phyloP scores from a whole-genome alignment of 768 basidiomycete genomes.

The Polyporus arcularius region DNA sequence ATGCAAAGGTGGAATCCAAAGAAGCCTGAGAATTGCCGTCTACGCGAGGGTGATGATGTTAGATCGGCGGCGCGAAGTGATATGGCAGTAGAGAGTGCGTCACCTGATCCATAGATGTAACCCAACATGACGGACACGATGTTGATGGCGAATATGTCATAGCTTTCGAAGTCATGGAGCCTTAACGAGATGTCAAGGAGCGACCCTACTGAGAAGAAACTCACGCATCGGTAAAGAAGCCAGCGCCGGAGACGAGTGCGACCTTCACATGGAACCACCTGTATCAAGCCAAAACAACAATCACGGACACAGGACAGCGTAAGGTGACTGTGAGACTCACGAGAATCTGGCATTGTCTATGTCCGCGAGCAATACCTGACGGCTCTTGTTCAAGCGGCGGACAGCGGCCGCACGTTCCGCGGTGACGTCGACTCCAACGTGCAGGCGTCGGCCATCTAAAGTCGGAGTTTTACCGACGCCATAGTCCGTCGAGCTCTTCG shows the following conservation, averaged over 20 bases:
- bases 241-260: slow-evolving; percentile 36
- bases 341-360: slow-evolving; percentile 53
- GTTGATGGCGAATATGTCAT: slow-evolving; percentile 46
- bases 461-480: slow-evolving; percentile 1
- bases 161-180: slow-evolving; percentile 17
- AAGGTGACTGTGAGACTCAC: slow-evolving; percentile 24
- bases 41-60: neutral
- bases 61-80: neutral
- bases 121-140: slow-evolving; percentile 49
- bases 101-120: slow-evolving; percentile 38
- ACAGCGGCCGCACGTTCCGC: neutral
- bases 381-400: slow-evolving; percentile 33
- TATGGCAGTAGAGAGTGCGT: neutral
- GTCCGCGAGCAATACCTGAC: slow-evolving; percentile 49
- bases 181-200: neutral
- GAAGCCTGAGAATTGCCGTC: neutral
- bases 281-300: neutral
- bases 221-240: slow-evolving; percentile 35
- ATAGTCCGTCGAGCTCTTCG: neutral
- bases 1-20: neutral
- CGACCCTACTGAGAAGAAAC: neutral
- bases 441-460: slow-evolving; percentile 3
- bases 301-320: neutral
- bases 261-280: slow-evolving; percentile 56
- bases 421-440: neutral